Evolutionary conservation across 352 stramenopile genomes (phyloP), one percentile per base, ranked within the genome.

Genomic region (Pythium biforme): DNA sequence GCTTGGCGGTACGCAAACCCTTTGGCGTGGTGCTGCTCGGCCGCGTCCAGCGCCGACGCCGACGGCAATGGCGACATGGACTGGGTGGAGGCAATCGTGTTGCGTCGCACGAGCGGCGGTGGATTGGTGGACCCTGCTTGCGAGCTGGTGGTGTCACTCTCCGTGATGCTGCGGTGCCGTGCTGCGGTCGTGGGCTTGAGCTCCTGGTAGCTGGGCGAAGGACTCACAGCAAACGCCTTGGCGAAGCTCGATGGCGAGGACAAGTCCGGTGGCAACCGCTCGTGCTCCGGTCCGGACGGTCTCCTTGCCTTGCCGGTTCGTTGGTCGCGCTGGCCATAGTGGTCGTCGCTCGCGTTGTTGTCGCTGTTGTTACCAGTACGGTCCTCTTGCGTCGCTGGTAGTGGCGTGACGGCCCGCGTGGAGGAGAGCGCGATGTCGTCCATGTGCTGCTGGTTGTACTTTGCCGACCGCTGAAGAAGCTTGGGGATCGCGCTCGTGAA

Each of bases 1-100:
- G 91, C 70, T 61, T 96, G 90, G 7, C 89, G 78, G 31, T 75
- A 79, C 7, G 77, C 77, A 55, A 95, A 95, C 2, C 86, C 89
- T 55, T 64, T 65, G 0, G 74, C 73, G 55, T 92, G 81, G 48
- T 91, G 76, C 1, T 72, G 23, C 56, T 91, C 85, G 1, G 81
- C 83, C 45, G 72, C 45, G 4, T 76, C 75, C 0, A 68, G 25
- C 2, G 53, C 54, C 0, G 56, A 54, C 4, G 43, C 26, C 7
- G 55, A 55, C 2, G 58, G 25, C 10, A 57, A 50, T 22, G n/a
- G 39, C 0, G 53, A 9, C 1, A 9, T 20, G 7, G 27, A 45
- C 27, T 73, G 52, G 52, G 78, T 76, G 4, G 68, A 56, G 2
- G 75, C 70, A 29, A 78, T 68, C 5, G 70, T 78, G 9, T 62